Evolutionary conservation across 2,329 filamentous ascomycete genomes (phyloP).

Genomic region (Byssochlamys sp.): DNA sequence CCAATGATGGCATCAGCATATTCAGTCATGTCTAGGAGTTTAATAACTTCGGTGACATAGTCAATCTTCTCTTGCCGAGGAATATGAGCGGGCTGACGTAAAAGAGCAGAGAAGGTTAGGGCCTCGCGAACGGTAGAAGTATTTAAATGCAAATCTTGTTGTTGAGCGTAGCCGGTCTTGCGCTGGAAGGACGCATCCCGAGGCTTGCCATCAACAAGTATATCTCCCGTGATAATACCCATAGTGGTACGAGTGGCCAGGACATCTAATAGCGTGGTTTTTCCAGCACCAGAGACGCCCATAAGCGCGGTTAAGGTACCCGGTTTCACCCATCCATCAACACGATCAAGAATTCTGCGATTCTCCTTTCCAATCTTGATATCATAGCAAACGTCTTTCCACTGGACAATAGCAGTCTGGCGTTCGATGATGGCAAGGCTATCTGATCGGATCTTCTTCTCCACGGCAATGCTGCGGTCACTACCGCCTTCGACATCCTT

Average conservation of each 20-base stretch:
- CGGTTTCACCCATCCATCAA: slow-evolving; percentile 89
- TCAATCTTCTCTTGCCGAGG: slow-evolving; percentile 66
- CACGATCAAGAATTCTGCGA: slow-evolving; percentile 66
- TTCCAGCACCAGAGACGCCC: slow-evolving; percentile 85
- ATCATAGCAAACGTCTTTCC: slow-evolving; percentile 74
- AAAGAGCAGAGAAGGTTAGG: slow-evolving; percentile 71
- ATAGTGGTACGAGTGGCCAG: slow-evolving; percentile 77
- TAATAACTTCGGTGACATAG: slow-evolving; percentile 85
- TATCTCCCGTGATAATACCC: slow-evolving; percentile 78
- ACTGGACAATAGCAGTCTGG: slow-evolving; percentile 73
- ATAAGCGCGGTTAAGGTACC: slow-evolving; percentile 82
- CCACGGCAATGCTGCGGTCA: slow-evolving; percentile 33
- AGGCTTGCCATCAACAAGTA: slow-evolving; percentile 67
- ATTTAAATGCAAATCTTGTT: slow-evolving; percentile 78
- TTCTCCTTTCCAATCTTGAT: slow-evolving; percentile 67
- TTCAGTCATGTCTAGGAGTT: slow-evolving; percentile 77
- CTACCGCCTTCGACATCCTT: slow-evolving; percentile 13
- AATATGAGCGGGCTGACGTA: slow-evolving; percentile 71
- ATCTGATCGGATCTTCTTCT: slow-evolving; percentile 24
- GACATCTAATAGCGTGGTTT: slow-evolving; percentile 80
- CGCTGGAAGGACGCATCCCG: slow-evolving; percentile 78
- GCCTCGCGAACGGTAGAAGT: slow-evolving; percentile 84
- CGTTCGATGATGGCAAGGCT: too few species aligned
- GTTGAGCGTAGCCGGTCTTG: slow-evolving; percentile 84
- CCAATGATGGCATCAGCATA: slow-evolving; percentile 87